These are phyloP conservation scores for Ophiocordyceps camponoti-floridani DNA, from an alignment of 2,329 filamentous ascomycete genomes.

Conservation along the genomic window DNA sequence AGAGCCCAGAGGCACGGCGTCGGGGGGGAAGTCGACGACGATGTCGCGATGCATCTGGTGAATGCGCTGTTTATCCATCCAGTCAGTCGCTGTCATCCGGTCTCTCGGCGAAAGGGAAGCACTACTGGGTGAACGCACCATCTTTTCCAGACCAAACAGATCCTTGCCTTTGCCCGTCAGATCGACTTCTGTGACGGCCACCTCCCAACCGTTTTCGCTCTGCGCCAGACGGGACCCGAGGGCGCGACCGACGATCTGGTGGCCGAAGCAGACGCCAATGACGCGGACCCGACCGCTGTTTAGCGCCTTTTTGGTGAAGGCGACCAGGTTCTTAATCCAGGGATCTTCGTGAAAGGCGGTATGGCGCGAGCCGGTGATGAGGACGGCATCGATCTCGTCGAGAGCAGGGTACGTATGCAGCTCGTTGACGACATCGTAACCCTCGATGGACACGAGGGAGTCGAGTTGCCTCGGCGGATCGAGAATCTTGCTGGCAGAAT, in stretches of 20 bases:
- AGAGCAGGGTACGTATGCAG: slow-evolving; percentile 52
- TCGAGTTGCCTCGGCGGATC: slow-evolving; percentile 20
- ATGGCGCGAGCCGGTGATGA: slow-evolving; percentile 59
- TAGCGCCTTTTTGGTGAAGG: slow-evolving; percentile 16
- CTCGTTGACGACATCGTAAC: slow-evolving; percentile 53
- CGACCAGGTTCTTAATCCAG: slow-evolving; percentile 24
- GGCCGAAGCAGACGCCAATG: slow-evolving; percentile 28
- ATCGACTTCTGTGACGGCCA: slow-evolving; percentile 21
- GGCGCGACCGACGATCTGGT: slow-evolving; percentile 27
- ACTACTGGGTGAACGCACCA: slow-evolving; percentile 8
- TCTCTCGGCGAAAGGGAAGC: too few relatives aligned
- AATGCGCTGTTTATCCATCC: slow-evolving; percentile 12
- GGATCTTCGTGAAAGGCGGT: slow-evolving; percentile 23
- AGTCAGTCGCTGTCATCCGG: neutral
- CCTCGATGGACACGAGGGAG: slow-evolving; percentile 37
- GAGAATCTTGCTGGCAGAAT: slow-evolving; percentile 30
- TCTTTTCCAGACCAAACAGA: slow-evolving; percentile 18
- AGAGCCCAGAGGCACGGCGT: slow-evolving; percentile 20
- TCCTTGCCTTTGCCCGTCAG: slow-evolving; percentile 20
- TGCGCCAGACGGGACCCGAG: slow-evolving; percentile 18
- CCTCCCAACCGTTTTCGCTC: slow-evolving; percentile 24
- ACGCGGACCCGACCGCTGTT: slow-evolving; percentile 40
- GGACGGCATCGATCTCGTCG: slow-evolving; percentile 60
- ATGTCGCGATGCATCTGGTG: slow-evolving; percentile 31
- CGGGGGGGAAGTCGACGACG: slow-evolving; percentile 19